These are phyloP conservation scores for Talaromyces sp. DNA, from an alignment of 2,329 filamentous ascomycete genomes.

Conservation along the genomic window DNA sequence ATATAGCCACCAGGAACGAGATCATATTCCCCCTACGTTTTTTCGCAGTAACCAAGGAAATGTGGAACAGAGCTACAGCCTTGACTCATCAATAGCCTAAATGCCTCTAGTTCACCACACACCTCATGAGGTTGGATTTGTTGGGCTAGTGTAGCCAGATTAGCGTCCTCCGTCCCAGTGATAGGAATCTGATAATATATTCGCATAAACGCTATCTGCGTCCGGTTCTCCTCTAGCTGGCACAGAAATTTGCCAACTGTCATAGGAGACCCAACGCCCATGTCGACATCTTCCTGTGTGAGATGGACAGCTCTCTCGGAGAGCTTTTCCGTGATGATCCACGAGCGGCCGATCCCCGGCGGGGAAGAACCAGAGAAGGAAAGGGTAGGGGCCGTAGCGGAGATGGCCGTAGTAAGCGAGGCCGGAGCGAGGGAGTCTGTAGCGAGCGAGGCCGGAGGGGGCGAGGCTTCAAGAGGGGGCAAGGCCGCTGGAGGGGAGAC, in stretches of 20 bases:
- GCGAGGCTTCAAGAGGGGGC: neutral
- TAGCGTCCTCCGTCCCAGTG: conserved; percentile 16
- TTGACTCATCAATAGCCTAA: conserved; percentile 12
- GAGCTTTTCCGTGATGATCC: conserved; percentile 16
- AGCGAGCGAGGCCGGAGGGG: neutral
- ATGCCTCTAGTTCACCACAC: conserved; percentile 19
- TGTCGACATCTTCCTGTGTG: conserved; percentile 9
- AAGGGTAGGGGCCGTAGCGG: neutral
- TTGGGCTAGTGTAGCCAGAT: conserved; percentile 11
- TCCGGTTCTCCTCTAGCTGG: conserved; percentile 10
- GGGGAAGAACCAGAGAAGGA: neutral
- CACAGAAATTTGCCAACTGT: conserved; percentile 20
- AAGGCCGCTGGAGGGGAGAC: neutral
- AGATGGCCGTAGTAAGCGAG: neutral
- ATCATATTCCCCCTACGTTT: conserved; percentile 13
- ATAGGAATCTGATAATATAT: conserved; percentile 22
- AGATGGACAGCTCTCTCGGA: conserved; percentile 9
- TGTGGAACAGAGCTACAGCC: conserved; percentile 18
- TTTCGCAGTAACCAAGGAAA: conserved; percentile 19
- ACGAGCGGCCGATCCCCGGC: neutral
- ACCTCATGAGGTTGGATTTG: conserved; percentile 13
- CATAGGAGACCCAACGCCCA: conserved; percentile 8
- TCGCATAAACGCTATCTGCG: conserved; percentile 19
- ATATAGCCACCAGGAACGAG: conserved; percentile 21
- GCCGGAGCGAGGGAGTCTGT: neutral